Evolutionary conservation across 495 filamentous ascomycete species (phyloP), one percentile per base, ranked within the genome.

Genomic region (Lasiosphaeria hispida): DNA sequence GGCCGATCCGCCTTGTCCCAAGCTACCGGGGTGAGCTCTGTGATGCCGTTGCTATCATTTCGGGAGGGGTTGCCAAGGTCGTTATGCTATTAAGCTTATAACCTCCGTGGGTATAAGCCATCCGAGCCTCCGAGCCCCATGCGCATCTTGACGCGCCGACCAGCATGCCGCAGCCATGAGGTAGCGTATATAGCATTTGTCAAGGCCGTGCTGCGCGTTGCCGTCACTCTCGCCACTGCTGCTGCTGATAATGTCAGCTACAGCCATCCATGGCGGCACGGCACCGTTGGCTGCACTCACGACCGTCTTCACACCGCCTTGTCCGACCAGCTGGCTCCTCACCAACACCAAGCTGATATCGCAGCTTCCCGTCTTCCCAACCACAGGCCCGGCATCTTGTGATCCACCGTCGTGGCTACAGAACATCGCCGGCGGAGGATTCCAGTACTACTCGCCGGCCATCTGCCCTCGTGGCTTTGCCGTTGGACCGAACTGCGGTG

Each of bases 371-470:
- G 30, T 63, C 2, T 75, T 77, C 48, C 71, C 75, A 7, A 69
- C 64, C 8, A 48, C 59, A 14, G 72, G 69, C 1, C 66, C 73
- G 9, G 39, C 57, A 1, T 69, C 67, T 0, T 76, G 73, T 53
- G 68, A 74, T 58, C 75, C 73, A 23, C 73, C 73, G 4, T 47
- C 53, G 4, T 77, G 71, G 72, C 19, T 9, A 3, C 35, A 63
- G 11, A 69, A 72, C 55, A 52, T 77, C 30, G 55, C 61, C 4
- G 56, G 64, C 13, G 62, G 61, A 6, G 73, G 75, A 4, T 76
- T 76, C 35, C 64, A 64, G 7, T 75, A 68, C 48, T 77, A 75
- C 57, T 76, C 75, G 11, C 75, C 75, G 0, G 74, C 73, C 36
- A 71, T 76, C 53, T 77, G 75, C 48, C 74, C 74, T 6, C 57